Evolutionary conservation across 768 basidiomycete genomes (phyloP), one percentile per base, ranked within the genome.

Genomic region (Boletus eberwhitei): DNA sequence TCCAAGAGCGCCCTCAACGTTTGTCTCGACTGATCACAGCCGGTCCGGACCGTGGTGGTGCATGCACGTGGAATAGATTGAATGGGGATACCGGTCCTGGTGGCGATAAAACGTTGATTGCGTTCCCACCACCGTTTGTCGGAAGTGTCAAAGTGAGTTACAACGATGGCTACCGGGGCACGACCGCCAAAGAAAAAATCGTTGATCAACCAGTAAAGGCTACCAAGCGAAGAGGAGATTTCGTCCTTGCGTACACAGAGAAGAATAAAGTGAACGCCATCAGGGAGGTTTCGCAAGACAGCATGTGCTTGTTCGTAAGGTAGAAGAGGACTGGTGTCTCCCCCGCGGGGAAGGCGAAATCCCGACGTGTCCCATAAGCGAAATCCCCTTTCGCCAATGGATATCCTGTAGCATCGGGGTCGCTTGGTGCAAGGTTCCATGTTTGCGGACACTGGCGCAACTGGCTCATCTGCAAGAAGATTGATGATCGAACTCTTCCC

Each of bases 261-360:
- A 4, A 76, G 59, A 16, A 77, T 66, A 12, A 75, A 66, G 50
- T 61, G 64, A 17, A 76, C 60, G 13, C 76, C 73, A 16, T 48
- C 36, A 26, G 36, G 32, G 2, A 74, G 58, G 11, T 36, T 57
- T 29, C 58, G 57, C 42, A 77, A 52, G 16, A 76, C 46, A n/a
- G 47, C 8, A 36, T 67, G 55, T 3, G 64, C 57, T 31, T 69
- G 50, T 29, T 53, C 52, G n/a, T 59, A 69, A 41, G 48, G 57
- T 21, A 1, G 51, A 34, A 45, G 52, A 19, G 31, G 47, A 54
- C 29, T 47, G 22, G 8, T 36, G 0, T 39, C 36, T 8, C 50
- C 62, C 5, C 40, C 19, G 6, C 35, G 19, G 7, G 58, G 50
- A 21, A 51, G 58, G 37, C 53, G 29, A 40, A 70, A 61, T 13